Evolutionary conservation across 225 moss, liverwort and hornwort species (phyloP), one percentile per base, ranked within the genome.

Genomic region (Bryoerythrophyllum caledonicum): DNA sequence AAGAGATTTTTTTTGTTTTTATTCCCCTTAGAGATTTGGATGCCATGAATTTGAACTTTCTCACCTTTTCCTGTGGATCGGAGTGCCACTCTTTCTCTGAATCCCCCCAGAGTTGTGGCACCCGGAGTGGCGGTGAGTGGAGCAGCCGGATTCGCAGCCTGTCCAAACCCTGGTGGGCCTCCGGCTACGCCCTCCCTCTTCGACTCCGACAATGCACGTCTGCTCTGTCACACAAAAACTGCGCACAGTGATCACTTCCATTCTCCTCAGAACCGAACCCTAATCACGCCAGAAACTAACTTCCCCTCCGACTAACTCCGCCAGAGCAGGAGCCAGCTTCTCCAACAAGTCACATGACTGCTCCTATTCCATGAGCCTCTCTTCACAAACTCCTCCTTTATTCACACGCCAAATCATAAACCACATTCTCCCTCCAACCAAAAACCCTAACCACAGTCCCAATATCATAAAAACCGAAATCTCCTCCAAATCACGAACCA

Each of bases 111-210:
- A 71, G 72, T 34, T 32, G 74, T 32, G 40, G 32, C 48, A 24
- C 70, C 53, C 2, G 74, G 62, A 19, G 80, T 43, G 53, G 69
- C 80, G 24, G 83, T n/a, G 13, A 79, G 70, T 8, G 83, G 41
- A 15, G 88, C 25, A 72, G 85, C 63, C 26, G 82, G 35, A 61
- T 25, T 88, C 11, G 40, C 71, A 81, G 67, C 41, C 70, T 69
- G 51, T 71, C 71, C 85, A 60, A 88, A 86, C 30, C 88, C 88
- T 27, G 88, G 88, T 7, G 88, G 86, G 64, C 83, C 86, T 71
- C 85, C 88, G 5, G 32, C 32, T 65, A 68, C 54, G 54, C 81
- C 86, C 53, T 88, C 88, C 60, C 86, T 83, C 83, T 81, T 88
- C 40, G 76, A 24, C 73, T 88, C 88, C 72, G 32, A 48, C 64